Conservation (phyloP, 2,329 filamentous ascomycete genomes). For the Xylariaceae sp. region DNA sequence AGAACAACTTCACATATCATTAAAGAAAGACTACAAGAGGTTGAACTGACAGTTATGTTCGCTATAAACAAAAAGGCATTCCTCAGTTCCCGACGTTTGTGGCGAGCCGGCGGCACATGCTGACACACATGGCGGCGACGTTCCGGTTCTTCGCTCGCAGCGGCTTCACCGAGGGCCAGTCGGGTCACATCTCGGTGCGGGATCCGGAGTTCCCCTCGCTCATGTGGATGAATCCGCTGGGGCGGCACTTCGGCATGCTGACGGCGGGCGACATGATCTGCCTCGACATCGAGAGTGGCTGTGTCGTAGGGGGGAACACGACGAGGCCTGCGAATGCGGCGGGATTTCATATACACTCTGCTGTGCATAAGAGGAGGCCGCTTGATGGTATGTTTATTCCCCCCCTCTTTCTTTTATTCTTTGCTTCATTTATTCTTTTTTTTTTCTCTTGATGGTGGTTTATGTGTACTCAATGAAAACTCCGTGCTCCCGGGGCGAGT, state of each 20-base stretch:
- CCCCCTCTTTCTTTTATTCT: background rate
- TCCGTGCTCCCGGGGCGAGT: no score
- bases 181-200: conserved; percentile 38
- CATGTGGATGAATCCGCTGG: conserved; percentile 63
- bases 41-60: no score
- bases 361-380: conserved; percentile 61
- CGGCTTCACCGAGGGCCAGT: conserved; percentile 63
- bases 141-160: conserved; percentile 64
- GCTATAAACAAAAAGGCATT: no score
- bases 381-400: conserved; percentile 8
- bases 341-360: conserved; percentile 65
- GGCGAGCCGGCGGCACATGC: conserved; percentile 54
- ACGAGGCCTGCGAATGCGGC: conserved; percentile 58
- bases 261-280: conserved; percentile 63
- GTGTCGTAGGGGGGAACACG: conserved; percentile 57
- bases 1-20: background rate
- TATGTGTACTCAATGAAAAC: no score
- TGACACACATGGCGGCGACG: conserved; percentile 61
- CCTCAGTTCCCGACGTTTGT: conserved; percentile 37
- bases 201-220: conserved; percentile 25
- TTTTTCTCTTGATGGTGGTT: no score
- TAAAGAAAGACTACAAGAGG: background rate
- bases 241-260: conserved; percentile 59
- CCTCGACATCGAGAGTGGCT: conserved; percentile 52
- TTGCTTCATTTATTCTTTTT: no score